Percentiles rank a stretch among this genome's conserved stretches.
Evolutionary conservation across 495 filamentous ascomycete species (phyloP).

Genomic region (Annulohypoxylon moriforme): DNA sequence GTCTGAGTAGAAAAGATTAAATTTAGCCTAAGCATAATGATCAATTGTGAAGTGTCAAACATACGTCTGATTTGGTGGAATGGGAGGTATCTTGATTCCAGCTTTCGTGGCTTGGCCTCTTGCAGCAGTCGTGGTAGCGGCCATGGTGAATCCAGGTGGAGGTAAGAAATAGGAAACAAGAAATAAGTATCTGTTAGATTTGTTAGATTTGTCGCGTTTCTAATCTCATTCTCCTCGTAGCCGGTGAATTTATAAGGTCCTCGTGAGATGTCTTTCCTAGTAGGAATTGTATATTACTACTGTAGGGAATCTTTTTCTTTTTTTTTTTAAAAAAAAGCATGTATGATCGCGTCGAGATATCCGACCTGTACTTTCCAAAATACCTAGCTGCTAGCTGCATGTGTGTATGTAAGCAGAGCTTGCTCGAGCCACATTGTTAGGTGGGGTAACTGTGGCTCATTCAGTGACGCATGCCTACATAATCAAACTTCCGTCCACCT

Average conservation of each 20-base stretch:
- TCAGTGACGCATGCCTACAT: conserved; percentile 6
- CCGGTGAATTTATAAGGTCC: too few species aligned
- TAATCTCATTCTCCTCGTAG: too few species aligned
- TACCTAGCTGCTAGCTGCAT: too few species aligned
- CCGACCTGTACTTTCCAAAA: too few species aligned
- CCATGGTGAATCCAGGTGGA: conserved; percentile 13
- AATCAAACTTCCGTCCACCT: not conserved
- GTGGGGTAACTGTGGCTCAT: not conserved
- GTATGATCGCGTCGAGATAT: too few species aligned
- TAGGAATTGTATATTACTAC: too few species aligned
- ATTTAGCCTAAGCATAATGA: conserved; percentile 44
- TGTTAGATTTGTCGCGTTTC: not conserved
- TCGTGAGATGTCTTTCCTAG: too few species aligned
- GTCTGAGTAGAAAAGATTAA: conserved; percentile 56
- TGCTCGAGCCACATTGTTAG: too few species aligned
- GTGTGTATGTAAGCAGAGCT: too few species aligned
- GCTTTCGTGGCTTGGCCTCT: conserved; percentile 40
- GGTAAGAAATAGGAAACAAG: not conserved
- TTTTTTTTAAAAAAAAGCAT: too few species aligned
- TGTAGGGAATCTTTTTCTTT: too few species aligned
- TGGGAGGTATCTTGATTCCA: conserved; percentile 55
- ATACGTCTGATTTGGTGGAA: conserved; percentile 79
- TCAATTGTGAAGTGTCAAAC: conserved; percentile 31
- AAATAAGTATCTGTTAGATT: too few species aligned
- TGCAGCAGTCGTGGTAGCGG: conserved; percentile 32